Base-by-base conservation (phyloP, 2,329 filamentous ascomycete species). In the Trichophyton simii region DNA sequence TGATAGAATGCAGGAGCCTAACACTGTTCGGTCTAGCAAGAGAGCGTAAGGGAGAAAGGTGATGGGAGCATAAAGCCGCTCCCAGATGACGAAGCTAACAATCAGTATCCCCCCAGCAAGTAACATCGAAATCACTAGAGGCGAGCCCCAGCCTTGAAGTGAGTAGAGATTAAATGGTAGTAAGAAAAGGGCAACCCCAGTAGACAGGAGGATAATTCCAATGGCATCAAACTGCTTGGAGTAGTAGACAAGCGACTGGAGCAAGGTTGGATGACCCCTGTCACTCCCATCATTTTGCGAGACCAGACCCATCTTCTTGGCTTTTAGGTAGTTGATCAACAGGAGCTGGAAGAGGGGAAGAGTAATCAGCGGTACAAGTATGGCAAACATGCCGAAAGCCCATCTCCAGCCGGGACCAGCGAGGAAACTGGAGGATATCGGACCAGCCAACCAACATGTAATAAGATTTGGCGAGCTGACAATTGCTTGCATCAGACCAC, bases 381-480 rank as follows among this genome's bases (percentile, higher is more conserved):
- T 83, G 54, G 80, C 76, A 67, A 86, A 87, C 25, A 77, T 72
- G 25, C 83, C 85, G 67, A 83, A 87, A 0, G 76, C 83, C 85
- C 84, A 87, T 28, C 82, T 78, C 77, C 80, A 87, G 54, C 78
- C 80, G 25, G 78, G 73, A 0, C 78, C 74, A 0, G 73, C 65
- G 55, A 81, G 72, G 66, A 85, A 82, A 0, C 72, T 71, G 22
- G 80, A 71, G 0, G 81, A 79, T 44, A 83, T 66, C 82, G 85
- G 5, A 66, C 72, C 0, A 66, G 69, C 36, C 81, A 69, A 67
- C 70, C 72, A 59, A 13, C 71, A 77, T 34, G 73, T 72, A 58
- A 82, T 75, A 3, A 57, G 20, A 42, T 71, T 73, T 0, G 79
- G 83, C 0, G 82, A 82, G 13, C 73, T 76, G 36, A 79, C 77